Evolutionary conservation across 768 basidiomycete genomes (phyloP), one percentile per base, ranked within the genome.

Genomic region (Kockovaella imperatae): DNA sequence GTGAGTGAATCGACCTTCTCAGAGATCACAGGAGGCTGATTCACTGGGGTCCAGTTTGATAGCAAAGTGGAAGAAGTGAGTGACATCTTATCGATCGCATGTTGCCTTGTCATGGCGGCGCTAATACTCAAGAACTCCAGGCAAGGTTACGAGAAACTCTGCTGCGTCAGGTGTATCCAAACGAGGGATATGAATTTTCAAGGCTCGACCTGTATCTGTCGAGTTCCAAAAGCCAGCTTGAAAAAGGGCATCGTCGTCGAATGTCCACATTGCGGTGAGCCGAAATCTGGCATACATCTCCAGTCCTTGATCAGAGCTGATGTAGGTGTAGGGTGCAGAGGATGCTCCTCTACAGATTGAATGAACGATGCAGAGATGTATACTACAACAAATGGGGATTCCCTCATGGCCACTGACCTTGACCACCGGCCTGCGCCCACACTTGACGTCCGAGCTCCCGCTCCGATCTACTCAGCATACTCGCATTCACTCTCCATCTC

Each of bases 171-270:
- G 36, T 99, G 95, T 71, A 96, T 99, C 47, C 93, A 96, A 73
- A 91, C 89, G 3, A 80, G 80, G 74, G 95, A 96, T 71, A 96
- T 96, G 93, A 97, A 96, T 74, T 96, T 96, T 66, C 86, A 90
- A 75, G 95, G 93, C 10, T 93, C 89, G 18, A 95, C 95, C 26
- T 99, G 95, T 72, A 85, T 99, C 39, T 99, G 95, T 71, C 79
- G 95, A 53, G 91, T 97, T 42, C 95, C 95, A 3, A 99, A 96
- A 70, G 83, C 87, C 4, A 84, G 90, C 64, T 79, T 99, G 21
- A 84, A 87, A 47, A 75, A 79, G 42, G 93, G 90, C 5, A 90
- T 87, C 3, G 76, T 96, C 26, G 91, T 97, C 1, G 89, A 99
- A 71, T 99, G 93, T 73, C 85, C 87, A 39, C 90, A 96, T 67